phyloP scores from a whole-genome alignment of 2,329 filamentous ascomycete genomes.

The Colletotrichum musicola region DNA sequence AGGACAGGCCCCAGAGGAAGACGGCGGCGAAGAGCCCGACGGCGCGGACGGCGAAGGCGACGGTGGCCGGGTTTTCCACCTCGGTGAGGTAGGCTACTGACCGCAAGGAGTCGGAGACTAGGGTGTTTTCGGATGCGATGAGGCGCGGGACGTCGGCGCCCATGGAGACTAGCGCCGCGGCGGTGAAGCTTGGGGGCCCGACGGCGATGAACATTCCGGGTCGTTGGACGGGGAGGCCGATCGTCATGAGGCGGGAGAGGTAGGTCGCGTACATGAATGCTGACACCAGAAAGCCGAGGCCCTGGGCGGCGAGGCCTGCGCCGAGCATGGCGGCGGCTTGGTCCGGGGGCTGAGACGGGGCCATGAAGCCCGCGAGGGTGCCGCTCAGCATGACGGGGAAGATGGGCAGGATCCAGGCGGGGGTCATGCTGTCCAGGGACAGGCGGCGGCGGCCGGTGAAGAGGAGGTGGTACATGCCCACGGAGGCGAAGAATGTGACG shows the following conservation, averaged over 20 bases:
- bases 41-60: conserved; percentile 35
- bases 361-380: conserved; percentile 68
- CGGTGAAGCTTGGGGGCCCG: conserved; percentile 65
- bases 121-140: conserved; percentile 20
- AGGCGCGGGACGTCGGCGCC: conserved; percentile 26
- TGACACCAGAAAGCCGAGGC: conserved; percentile 69
- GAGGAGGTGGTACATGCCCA: conserved; percentile 69
- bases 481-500: conserved; percentile 63
- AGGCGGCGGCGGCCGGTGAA: conserved; percentile 62
- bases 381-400: conserved; percentile 74
- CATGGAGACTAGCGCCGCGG: conserved; percentile 47
- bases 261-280: conserved; percentile 72
- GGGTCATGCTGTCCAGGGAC: conserved; percentile 66
- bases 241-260: conserved; percentile 68
- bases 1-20: conserved; percentile 50
- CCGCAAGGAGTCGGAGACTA: conserved; percentile 26
- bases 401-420: conserved; percentile 72
- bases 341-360: conserved; percentile 59
- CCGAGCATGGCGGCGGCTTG: conserved; percentile 66
- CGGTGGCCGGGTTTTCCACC: conserved; percentile 25
- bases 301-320: conserved; percentile 71
- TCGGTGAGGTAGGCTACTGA: conserved; percentile 25
- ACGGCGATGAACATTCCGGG: conserved; percentile 76
- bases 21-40: conserved; percentile 35
- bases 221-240: conserved; percentile 66